Evolutionary conservation across 2,329 filamentous ascomycete genomes (phyloP), one percentile per base, ranked within the genome.

Genomic region (Aspergillus piperis): DNA sequence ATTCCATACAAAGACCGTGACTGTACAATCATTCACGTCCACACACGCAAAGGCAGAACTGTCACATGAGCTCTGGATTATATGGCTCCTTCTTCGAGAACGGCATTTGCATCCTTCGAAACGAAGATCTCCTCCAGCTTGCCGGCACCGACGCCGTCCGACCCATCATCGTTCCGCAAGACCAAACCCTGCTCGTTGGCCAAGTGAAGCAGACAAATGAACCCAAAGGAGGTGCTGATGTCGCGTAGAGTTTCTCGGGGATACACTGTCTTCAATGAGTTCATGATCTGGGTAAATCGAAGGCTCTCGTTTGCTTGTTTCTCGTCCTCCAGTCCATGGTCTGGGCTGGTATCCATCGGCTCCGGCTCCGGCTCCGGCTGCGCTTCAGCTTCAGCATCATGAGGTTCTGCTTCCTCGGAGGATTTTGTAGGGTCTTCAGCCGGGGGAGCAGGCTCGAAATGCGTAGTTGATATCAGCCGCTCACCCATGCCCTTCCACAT

Each of bases 281-380:
- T 96, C 87, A 99, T 96, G 61, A 99, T 88, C 19, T 89, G 82
- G 0, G 93, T 98, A 77, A 99, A 99, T 69, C 90, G 92, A 66
- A 97, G 83, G 3, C 79, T 78, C 56, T 81, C 72, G 13, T 85
- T 83, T 38, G 82, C 77, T 51, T 77, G 71, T 3, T 67, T 65
- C 32, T 75, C 70, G 10, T 67, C 59, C 8, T 71, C 71, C 10
- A 67, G 63, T 39, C 68, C 62, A 44, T 66, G 68, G 36, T 70
- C 74, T 25, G 63, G 67, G 41, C 61, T 67, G 15, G 61, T 57
- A 70, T 71, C 50, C 69, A 70, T 57, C 11, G 66, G 52, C 70
- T 70, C 66, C 75, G 72, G 62, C 71, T 70, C 74, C 13, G 8
- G 25, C 25, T 27, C 25, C 25, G 78, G 73, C 15, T 78, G 72